These are phyloP conservation scores for Heliosperma pusillum DNA, from an alignment of 148 eudicot genomes.

Conservation along the genomic window DNA sequence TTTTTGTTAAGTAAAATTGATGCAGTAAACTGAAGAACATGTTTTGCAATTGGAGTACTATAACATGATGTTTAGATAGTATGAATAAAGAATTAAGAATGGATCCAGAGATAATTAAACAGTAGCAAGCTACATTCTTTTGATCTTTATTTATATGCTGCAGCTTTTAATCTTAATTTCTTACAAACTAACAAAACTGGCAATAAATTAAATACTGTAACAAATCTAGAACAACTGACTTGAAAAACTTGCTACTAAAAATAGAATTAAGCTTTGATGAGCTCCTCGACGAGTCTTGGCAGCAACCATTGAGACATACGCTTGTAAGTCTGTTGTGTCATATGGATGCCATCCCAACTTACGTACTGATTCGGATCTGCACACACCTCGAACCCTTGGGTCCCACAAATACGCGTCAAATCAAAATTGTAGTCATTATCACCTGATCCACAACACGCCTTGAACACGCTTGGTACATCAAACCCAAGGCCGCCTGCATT, in stretches of 20 bases:
- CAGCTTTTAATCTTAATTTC: background rate
- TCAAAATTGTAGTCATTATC: background rate
- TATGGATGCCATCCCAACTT: background rate
- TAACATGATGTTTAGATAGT: too few relatives aligned
- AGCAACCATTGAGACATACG: background rate
- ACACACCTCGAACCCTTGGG: background rate
- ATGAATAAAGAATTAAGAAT: too few relatives aligned
- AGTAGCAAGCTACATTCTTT: background rate
- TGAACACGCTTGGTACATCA: background rate
- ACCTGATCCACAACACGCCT: constrained; percentile 8
- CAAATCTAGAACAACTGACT: background rate
- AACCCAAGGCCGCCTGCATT: background rate
- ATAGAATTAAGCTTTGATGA: background rate
- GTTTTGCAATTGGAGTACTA: too few relatives aligned
- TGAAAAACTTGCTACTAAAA: background rate
- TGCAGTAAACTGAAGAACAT: too few relatives aligned
- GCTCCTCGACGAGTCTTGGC: background rate
- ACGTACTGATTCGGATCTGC: background rate
- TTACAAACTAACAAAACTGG: background rate
- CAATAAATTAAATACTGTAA: background rate
- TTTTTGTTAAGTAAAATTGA: too few relatives aligned
- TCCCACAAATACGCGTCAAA: background rate
- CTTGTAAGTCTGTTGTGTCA: background rate
- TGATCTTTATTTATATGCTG: background rate
- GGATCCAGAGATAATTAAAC: too few relatives aligned